Base-by-base conservation (phyloP, 2,329 filamentous ascomycete species). In the Cercospora sp. region DNA sequence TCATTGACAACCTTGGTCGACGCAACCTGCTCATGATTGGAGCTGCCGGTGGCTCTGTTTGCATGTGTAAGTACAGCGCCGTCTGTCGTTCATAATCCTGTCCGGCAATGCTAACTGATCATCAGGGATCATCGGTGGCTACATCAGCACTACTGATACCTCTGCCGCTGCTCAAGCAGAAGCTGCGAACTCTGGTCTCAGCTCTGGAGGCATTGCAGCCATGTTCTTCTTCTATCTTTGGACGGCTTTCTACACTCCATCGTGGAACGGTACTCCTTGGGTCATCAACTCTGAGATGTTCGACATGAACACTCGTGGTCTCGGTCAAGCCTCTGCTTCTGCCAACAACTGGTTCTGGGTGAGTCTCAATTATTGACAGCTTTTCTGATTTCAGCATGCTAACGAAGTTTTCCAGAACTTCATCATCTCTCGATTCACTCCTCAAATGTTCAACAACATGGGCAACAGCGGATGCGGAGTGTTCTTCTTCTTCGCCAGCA, bases 261-360 rank as follows among this genome's bases (percentile, higher is more conserved):
- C 75, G 8, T 79, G 77, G 78, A 78, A 78, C 60, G 77, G 76
- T 36, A 91, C 89, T 0, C 90, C 90, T 0, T 93, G 91, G 91
- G 89, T 93, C 23, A 80, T 91, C 75, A 91, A 91, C 81, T 79
- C 77, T 0, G 90, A 93, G 78, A 92, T 93, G 83, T 93, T 92
- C 78, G 87, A 90, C 73, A 86, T 88, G 70, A 90, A 89, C 79
- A 87, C 87, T 26, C 84, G 89, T 63, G 87, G 88, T 0, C 83
- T 93, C 0, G 90, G 90, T 1, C 90, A 93, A 75, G 90, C 91
- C 9, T 90, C 85, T 42, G 91, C 91, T 0, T 87, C 90, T 0
- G 87, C 87, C 2, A 90, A 86, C 79, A 91, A 92, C 78, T 92
- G 90, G 90, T 85, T 90, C 75, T 90, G 83, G 72, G 65, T 67